Evolutionary conservation across 2,329 filamentous ascomycete species (phyloP).

Genomic region (Aspergillus viridinutans): DNA sequence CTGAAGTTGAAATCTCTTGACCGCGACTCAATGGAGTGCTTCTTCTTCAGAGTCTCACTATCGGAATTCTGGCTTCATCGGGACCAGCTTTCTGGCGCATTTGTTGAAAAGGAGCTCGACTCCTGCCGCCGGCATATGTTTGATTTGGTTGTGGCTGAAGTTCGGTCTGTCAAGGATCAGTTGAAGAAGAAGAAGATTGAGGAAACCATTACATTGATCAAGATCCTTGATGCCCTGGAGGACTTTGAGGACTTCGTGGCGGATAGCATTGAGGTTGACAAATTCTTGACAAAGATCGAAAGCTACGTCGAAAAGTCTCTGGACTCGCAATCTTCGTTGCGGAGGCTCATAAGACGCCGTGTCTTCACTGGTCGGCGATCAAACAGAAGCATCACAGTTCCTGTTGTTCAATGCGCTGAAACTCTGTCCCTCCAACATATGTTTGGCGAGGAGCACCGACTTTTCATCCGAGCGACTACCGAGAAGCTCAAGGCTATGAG

Average conservation of each 20-base stretch:
- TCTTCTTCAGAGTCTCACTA: slow-evolving; percentile 33
- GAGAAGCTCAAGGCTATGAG: slow-evolving; percentile 33
- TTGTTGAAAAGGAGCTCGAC: slow-evolving; percentile 28
- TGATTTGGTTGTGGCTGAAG: slow-evolving; percentile 28
- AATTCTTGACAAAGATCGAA: slow-evolving; percentile 34
- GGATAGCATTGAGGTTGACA: slow-evolving; percentile 31
- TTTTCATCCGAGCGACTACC: slow-evolving; percentile 33
- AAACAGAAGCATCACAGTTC: slow-evolving; percentile 23
- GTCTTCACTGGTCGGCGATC: slow-evolving; percentile 29
- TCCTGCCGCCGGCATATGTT: slow-evolving; percentile 33
- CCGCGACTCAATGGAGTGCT: slow-evolving; percentile 34
- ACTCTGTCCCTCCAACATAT: slow-evolving; percentile 34
- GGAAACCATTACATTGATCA: slow-evolving; percentile 32
- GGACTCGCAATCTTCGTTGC: slow-evolving; percentile 25
- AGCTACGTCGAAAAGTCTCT: slow-evolving; percentile 31
- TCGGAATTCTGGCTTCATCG: slow-evolving; percentile 32
- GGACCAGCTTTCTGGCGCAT: slow-evolving; percentile 24
- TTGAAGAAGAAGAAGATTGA: slow-evolving; percentile 32
- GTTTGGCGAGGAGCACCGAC: slow-evolving; percentile 35
- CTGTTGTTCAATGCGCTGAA: slow-evolving; percentile 31
- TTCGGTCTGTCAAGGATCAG: slow-evolving; percentile 32
- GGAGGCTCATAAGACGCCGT: slow-evolving; percentile 30
- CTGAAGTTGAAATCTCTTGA: slow-evolving; percentile 29
- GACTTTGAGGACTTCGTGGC: slow-evolving; percentile 37
- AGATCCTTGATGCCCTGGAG: slow-evolving; percentile 36